Evolutionary conservation across 257 asterid genomes (phyloP), one percentile per base, ranked within the genome.

Genomic region (Solanum bulbocastanum): DNA sequence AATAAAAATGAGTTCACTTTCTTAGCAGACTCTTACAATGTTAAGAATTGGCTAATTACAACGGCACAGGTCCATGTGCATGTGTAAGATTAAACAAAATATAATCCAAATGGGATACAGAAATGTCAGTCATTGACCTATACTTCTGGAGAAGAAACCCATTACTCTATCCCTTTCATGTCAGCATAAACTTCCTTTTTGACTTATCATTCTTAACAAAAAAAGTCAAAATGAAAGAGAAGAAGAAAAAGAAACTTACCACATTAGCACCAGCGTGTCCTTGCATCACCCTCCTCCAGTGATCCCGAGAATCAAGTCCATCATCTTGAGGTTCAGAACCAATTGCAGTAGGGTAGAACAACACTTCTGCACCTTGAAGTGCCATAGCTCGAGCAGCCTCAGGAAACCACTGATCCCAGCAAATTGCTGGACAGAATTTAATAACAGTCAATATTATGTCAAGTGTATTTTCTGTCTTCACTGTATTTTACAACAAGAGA

Each of bases 321-420:
- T 90, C 91, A 88, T 97, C 99, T 94, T 96, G 99, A 89, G 99
- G 98, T 92, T 96, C 98, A 87, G 99, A 94, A 89, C 99, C 99
- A 91, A 97, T 97, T 56, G 99, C 99, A 37, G 99, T 97, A 60
- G 99, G 99, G 87, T 97, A 97, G 89, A 96, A 93, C 93, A 97
- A 88, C 90, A 97, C 88, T 89, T 97, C 99, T 83, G 99, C 99
- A 86, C 99, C 99, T 90, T 95, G 98, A 89, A 97, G 99, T 85
- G 87, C 99, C 98, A 97, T 93, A 83, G 98, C 99, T 87, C 99
- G 93, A 75, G 99, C 98, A 66, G 96, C 98, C 94, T 97, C 99
- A 2, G 99, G 99, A 92, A 97, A 97, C 99, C 99, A 97, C 90
- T 96, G 98, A 89, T 97, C 99, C 99, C 99, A 97, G 93, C 99